These are phyloP conservation scores for Phlyctochytrium planicorne DNA, from an alignment of 192 early-diverging fungal species.

Conservation along the genomic window DNA sequence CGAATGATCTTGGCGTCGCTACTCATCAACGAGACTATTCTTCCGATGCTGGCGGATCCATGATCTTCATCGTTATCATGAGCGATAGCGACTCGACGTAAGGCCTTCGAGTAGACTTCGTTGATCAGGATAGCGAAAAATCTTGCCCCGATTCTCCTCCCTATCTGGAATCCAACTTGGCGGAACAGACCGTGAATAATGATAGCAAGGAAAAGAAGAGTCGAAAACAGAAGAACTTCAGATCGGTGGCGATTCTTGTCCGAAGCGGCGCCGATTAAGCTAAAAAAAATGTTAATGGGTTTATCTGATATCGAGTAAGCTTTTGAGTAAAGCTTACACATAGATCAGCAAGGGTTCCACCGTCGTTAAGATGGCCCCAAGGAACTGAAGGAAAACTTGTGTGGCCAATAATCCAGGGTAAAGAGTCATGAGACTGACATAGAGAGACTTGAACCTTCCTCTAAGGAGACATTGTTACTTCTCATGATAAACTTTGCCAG, in stretches of 20 bases:
- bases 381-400: too few relatives aligned
- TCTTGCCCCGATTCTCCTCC: constrained; percentile 32
- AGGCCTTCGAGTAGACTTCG: constrained; percentile 48
- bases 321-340: too few relatives aligned
- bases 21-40: not conserved
- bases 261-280: too few relatives aligned
- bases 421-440: constrained; percentile 13
- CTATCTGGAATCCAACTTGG: too few relatives aligned
- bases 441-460: not conserved
- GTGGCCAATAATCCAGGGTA: too few relatives aligned
- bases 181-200: constrained; percentile 29
- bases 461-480: not conserved
- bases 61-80: constrained; percentile 9
- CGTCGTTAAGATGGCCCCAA: too few relatives aligned
- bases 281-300: too few relatives aligned
- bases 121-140: constrained; percentile 40
- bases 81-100: constrained; percentile 15
- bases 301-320: too few relatives aligned
- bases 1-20: not conserved
- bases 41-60: constrained; percentile 2
- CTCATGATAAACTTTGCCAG: constrained; percentile 2
- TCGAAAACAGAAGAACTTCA: too few relatives aligned
- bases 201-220: constrained; percentile 16
- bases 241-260: too few relatives aligned
- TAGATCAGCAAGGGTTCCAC: too few relatives aligned